A percentile compares a stretch with the other conserved stretches of the same genome.
Evolutionary conservation across 2,329 filamentous ascomycete genomes (phyloP).

Genomic region (Aspergillus hortae): DNA sequence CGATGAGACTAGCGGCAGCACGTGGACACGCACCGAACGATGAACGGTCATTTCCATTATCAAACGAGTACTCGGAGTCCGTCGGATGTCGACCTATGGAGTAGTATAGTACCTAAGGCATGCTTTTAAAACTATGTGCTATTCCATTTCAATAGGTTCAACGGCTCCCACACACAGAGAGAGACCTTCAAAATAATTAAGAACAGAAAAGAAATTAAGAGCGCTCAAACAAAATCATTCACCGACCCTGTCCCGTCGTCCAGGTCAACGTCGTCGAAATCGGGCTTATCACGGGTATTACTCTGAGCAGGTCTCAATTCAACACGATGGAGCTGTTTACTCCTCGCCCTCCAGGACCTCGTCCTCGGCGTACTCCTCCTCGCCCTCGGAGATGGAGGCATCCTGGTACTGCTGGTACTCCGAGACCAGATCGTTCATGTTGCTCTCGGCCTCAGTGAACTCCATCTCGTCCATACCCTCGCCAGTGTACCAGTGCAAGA

Average conservation of each 20-base stretch:
- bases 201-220: conserved; percentile 34
- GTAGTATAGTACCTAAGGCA: not conserved
- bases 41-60: not conserved
- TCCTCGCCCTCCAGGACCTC: conserved; percentile 68
- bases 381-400: conserved; percentile 92
- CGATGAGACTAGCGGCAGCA: not conserved
- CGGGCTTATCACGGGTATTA: conserved; percentile 37
- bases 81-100: not conserved
- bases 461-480: conserved; percentile 99
- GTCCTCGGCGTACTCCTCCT: conserved; percentile 93
- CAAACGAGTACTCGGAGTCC: not conserved
- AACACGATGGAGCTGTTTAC: conserved; percentile 43
- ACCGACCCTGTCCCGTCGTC: conserved; percentile 20
- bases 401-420: conserved; percentile 99
- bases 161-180: conserved; percentile 7
- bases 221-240: conserved; percentile 36
- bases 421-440: conserved; percentile 99
- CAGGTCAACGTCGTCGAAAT: conserved; percentile 28
- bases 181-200: conserved; percentile 25
- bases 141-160: conserved; percentile 21
- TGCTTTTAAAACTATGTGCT: conserved; percentile 33
- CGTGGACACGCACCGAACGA: not conserved
- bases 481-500: conserved; percentile 99
- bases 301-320: conserved; percentile 31
- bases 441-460: conserved; percentile 99